These are phyloP conservation scores for Pistacia atlantica DNA, from an alignment of 345 rosid genomes.

Conservation along the genomic window DNA sequence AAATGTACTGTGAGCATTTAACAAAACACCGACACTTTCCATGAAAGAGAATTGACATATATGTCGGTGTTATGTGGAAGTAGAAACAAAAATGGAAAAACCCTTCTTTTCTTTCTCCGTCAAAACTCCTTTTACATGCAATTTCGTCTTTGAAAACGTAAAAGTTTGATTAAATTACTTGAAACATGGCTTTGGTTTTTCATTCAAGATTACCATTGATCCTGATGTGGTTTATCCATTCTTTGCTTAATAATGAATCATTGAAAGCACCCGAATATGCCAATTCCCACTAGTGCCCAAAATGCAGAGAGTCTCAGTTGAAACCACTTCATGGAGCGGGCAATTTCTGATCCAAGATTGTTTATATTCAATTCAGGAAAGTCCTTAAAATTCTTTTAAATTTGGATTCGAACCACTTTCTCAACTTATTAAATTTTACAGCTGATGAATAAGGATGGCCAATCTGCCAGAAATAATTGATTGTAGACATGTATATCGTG, in stretches of 20 bases:
- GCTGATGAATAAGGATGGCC: background rate
- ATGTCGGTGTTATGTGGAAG: conserved; percentile 13
- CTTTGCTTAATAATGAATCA: no score
- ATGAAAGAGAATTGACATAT: background rate
- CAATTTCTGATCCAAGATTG: no score
- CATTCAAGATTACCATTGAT: background rate
- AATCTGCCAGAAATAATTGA: background rate
- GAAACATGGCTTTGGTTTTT: background rate
- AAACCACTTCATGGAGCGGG: no score
- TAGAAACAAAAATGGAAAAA: background rate
- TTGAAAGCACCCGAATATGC: no score
- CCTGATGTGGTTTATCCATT: no score
- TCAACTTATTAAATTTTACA: background rate
- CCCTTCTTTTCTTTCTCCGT: background rate
- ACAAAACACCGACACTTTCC: conserved; percentile 14
- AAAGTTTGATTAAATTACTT: background rate
- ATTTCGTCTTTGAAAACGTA: background rate
- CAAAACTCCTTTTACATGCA: background rate
- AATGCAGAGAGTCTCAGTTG: no score
- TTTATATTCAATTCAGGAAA: background rate
- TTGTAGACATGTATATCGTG: background rate
- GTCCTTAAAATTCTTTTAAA: background rate
- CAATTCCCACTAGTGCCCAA: no score
- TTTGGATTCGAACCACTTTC: background rate
- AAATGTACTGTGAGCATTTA: background rate